A percentile compares a stretch with the other conserved stretches of the same genome.
These are phyloP conservation scores for Sphaerulina populicola DNA, from an alignment of 2,329 filamentous ascomycete genomes.

Conservation along the genomic window DNA sequence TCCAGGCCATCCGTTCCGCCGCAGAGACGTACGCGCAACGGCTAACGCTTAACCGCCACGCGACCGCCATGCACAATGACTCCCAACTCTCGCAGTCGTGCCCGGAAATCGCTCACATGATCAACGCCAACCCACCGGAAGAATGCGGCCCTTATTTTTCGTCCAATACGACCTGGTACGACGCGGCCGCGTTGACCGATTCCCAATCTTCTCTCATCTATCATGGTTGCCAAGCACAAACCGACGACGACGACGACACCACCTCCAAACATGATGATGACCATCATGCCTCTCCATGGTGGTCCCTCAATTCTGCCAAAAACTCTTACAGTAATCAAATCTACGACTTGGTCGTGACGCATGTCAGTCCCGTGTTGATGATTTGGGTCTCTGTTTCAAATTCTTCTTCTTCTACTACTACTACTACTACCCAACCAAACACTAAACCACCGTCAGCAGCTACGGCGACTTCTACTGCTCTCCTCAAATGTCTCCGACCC, in stretches of 20 bases:
- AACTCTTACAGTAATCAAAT: not conserved
- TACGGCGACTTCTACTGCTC: not conserved
- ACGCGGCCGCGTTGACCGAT: slow-evolving; percentile 6
- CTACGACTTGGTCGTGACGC: not conserved
- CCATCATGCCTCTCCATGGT: not conserved
- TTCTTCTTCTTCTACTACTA: not conserved
- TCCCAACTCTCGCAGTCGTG: not conserved
- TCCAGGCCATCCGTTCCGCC: slow-evolving; percentile 2
- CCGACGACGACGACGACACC: too few species aligned
- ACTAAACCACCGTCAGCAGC: not conserved
- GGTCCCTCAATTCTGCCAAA: not conserved
- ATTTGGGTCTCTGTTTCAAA: slow-evolving; percentile 12
- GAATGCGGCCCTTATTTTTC: slow-evolving; percentile 1
- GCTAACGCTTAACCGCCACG: not conserved
- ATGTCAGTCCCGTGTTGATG: not conserved
- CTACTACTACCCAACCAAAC: too few species aligned
- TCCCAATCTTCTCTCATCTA: slow-evolving; percentile 10
- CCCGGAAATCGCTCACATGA: not conserved
- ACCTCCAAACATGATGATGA: not conserved
- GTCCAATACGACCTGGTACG: not conserved
- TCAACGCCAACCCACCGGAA: slow-evolving; percentile 3
- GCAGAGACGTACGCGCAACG: slow-evolving; percentile 1
- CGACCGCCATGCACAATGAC: slow-evolving; percentile 2
- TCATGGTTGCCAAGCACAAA: not conserved
- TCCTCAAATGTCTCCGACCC: not conserved